Conservation (phyloP, 1,284 basidiomycete genomes). For the Psilocybe mexicana region DNA sequence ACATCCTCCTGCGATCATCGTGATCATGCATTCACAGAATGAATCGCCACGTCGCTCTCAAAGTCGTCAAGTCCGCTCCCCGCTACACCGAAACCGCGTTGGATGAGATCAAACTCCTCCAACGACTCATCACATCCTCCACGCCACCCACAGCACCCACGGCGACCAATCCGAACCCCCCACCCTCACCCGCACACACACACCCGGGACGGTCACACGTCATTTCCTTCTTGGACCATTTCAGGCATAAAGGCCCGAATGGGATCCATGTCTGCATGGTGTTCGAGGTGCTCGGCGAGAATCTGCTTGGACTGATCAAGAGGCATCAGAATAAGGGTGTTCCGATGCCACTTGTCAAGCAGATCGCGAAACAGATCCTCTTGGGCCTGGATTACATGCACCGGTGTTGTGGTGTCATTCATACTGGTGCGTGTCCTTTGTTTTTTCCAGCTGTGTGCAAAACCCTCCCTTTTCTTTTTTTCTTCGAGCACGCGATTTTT, state of each 20-base stretch:
- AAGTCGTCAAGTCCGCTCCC: slow-evolving; percentile 97
- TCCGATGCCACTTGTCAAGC: slow-evolving; percentile 90
- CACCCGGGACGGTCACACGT: slow-evolving; percentile 83
- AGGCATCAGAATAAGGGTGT: slow-evolving; percentile 94
- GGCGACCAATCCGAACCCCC: slow-evolving; percentile 55
- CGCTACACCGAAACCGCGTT: slow-evolving; percentile 98
- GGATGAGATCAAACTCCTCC: slow-evolving; percentile 98
- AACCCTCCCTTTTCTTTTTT: too few relatives aligned
- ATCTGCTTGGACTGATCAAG: slow-evolving; percentile 96
- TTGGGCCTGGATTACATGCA: slow-evolving; percentile 98
- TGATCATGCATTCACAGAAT: slow-evolving; percentile 52
- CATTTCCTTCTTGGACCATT: slow-evolving; percentile 96
- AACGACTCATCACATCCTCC: slow-evolving; percentile 90
- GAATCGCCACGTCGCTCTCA: slow-evolving; percentile 96
- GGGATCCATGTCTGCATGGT: slow-evolving; percentile 99
- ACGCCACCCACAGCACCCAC: slow-evolving; percentile 61
- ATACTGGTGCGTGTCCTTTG: slow-evolving; percentile 57
- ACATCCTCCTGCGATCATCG: too few relatives aligned
- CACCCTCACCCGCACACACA: slow-evolving; percentile 63
- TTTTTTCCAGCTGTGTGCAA: too few relatives aligned
- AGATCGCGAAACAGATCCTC: slow-evolving; percentile 96
- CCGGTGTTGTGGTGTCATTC: slow-evolving; percentile 92
- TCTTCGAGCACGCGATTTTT: too few relatives aligned
- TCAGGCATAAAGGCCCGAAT: slow-evolving; percentile 95
- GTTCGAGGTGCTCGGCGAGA: slow-evolving; percentile 98